Base-by-base conservation (phyloP, 176 grass and related monocot genomes). In the Eragrostis nindensis region DNA sequence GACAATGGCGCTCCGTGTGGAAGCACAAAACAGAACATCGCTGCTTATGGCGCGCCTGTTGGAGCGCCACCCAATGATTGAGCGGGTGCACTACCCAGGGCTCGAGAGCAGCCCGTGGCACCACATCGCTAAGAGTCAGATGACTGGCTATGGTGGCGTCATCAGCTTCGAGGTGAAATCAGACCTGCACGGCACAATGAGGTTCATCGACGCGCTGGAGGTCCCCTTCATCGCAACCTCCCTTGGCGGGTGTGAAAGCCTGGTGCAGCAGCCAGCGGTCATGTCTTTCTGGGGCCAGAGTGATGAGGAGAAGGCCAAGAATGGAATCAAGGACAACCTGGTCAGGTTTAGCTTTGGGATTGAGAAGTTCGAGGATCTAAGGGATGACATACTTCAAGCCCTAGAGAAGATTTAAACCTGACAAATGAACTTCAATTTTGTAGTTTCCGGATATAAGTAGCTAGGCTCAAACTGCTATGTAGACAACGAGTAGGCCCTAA, bases 331-430 rank as follows among this genome's bases (percentile, higher is more conserved):
- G 71, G 87, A 89, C 32, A 89, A 81, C 42, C 53, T 92, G 45
- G 80, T 89, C 10, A 77, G 90, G 66, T 84, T 92, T 30, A 93
- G 87, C 46, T 90, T 93, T 25, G 87, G 91, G 7, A 83, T 93
- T 21, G 91, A 93, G 60, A 88, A 74, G 21, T 90, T 87, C 17
- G 84, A 93, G 68, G 87, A 90, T 75, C 29, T 93, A 0, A 90
- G 79, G 46, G 81, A 86, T 39, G 91, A 90, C 12, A 90, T 93
- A 40, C 16, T 90, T 22, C 91, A 82, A 16, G 91, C 91, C 29
- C 69, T 87, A 2, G 80, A 87, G 6, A 89, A 77, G 26, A 80
- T 89, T 22, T 92, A 86, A 30, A 0, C 29, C 71, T 6, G 5
- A 38, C n/a, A 30, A 5, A 1, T 15, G 10, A 24, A 32, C 14